These are phyloP conservation scores for Penicillium sp. DNA, from an alignment of 2,329 filamentous ascomycete genomes.

Conservation along the genomic window DNA sequence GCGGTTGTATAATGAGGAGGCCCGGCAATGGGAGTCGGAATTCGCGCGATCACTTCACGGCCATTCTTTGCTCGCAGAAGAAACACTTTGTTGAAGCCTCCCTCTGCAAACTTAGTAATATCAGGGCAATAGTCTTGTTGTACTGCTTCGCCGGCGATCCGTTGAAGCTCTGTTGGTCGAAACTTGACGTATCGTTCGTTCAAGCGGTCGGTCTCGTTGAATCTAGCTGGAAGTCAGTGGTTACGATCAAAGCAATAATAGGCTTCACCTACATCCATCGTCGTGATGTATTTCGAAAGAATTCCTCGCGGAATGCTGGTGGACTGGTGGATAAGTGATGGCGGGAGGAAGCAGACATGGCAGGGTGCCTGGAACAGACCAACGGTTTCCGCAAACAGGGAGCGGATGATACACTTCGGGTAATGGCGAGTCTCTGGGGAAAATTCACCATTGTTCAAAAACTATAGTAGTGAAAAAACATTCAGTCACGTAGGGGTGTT, in stretches of 20 bases:
- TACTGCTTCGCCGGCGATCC: constrained; percentile 17
- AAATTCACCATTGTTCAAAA: too few species aligned
- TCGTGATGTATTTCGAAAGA: constrained; percentile 6
- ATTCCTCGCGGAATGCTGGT: constrained; percentile 9
- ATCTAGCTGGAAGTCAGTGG: constrained; percentile 9
- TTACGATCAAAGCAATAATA: background rate
- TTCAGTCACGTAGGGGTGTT: too few species aligned
- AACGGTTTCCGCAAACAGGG: too few species aligned
- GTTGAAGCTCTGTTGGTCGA: constrained; percentile 17
- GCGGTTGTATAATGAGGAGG: constrained; percentile 22
- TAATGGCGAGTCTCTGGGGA: too few species aligned
- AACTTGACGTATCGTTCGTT: constrained; percentile 20
- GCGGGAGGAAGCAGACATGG: background rate
- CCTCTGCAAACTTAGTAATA: constrained; percentile 19
- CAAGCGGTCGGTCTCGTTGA: constrained; percentile 16
- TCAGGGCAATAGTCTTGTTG: constrained; percentile 16
- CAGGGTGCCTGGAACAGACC: too few species aligned
- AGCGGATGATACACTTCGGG: too few species aligned
- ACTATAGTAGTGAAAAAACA: too few species aligned
- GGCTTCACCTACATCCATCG: background rate
- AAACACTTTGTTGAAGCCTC: constrained; percentile 27
- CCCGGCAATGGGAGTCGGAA: constrained; percentile 25
- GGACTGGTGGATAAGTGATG: constrained; percentile 10
- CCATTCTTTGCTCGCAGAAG: constrained; percentile 19
- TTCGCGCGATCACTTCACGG: constrained; percentile 22